phyloP scores from a whole-genome alignment of 768 basidiomycete species.

The Cystobasidium onofrii region DNA sequence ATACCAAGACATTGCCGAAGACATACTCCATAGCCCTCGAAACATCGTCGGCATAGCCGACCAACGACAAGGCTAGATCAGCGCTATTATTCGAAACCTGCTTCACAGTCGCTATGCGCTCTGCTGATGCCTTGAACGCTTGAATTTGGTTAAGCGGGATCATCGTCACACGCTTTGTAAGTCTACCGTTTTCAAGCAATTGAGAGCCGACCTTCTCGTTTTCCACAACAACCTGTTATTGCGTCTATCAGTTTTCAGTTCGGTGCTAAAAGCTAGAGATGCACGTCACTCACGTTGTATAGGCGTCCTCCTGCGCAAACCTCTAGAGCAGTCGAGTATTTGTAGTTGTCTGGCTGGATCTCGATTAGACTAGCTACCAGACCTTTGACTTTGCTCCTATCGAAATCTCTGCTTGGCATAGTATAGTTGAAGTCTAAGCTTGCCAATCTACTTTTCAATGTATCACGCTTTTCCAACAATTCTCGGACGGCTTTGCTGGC shows the following conservation, averaged over 20 bases:
- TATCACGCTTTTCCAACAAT: constrained; percentile 57
- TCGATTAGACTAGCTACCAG: constrained; percentile 80
- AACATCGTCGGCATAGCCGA: constrained; percentile 72
- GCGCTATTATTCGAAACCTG: constrained; percentile 70
- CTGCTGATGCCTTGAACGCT: constrained; percentile 52
- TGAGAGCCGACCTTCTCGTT: constrained; percentile 81
- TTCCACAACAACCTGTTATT: constrained; percentile 61
- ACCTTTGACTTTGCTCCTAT: constrained; percentile 78
- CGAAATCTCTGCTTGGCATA: constrained; percentile 67
- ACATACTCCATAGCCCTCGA: constrained; percentile 84
- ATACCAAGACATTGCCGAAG: constrained; percentile 86
- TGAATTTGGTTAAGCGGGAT: constrained; percentile 90
- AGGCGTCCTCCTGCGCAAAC: constrained; percentile 80
- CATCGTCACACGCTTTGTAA: constrained; percentile 82
- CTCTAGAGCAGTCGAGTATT: constrained; percentile 82
- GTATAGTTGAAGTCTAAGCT: constrained; percentile 72
- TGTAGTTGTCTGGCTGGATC: constrained; percentile 60
- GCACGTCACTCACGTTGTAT: constrained; percentile 56
- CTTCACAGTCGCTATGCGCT: constrained; percentile 68
- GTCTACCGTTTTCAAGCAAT: constrained; percentile 64
- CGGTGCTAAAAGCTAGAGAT: constrained; percentile 28
- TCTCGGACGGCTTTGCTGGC: constrained; percentile 52
- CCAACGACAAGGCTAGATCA: constrained; percentile 74
- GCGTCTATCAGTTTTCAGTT: constrained; percentile 23
- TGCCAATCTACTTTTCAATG: constrained; percentile 35